Evolutionary conservation across 345 rosid species (phyloP), one percentile per base, ranked within the genome.

Genomic region (Gossypium herbaceum): DNA sequence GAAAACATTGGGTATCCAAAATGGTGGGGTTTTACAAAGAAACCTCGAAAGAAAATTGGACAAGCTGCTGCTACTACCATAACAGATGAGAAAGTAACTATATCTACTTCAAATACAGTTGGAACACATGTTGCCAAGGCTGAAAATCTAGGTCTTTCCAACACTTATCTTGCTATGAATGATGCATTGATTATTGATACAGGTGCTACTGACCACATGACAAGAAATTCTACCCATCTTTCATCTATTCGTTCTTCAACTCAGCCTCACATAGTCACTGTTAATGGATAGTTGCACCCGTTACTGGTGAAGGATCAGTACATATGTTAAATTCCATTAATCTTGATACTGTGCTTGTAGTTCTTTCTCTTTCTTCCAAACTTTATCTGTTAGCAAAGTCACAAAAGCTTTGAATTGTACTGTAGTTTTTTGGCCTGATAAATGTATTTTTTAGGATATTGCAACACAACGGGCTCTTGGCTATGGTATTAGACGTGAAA

Each of bases 131-230:
- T 50, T 50, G 54, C 13, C 55, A 15, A 15, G 4, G 15, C 7
- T 15, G 0, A 51, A 6, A 15, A 51, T 51, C 13, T 17, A 51
- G 19, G 55, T 16, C 19, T 51, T 1, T 51, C 17, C 55, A 51
- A 51, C 17, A 15, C 19, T 51, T 51, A 51, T 51, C 9, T 51
- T 51, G 12, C n/a, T 60, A 17, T n/a, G 24, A 45, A 62, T 5
- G 2, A 22, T 24, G 50, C 48, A 45, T 74, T 47, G 71, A 62
- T 74, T 48, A 74, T 74, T 62, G 76, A 62, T 62, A 61, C 19
- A 45, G 7, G 34, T 47, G 68, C 48, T 16, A 45, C 60, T 10
- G 29, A 61, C 27, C 71, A 74, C 19, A 62, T 61, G 76, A 29
- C 10, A 6, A 13, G 1, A 0, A 11, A 62, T 15, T 16, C n/a